Conservation (phyloP, 2,329 filamentous ascomycete genomes). For the Lasiodiplodia hormozganensis region DNA sequence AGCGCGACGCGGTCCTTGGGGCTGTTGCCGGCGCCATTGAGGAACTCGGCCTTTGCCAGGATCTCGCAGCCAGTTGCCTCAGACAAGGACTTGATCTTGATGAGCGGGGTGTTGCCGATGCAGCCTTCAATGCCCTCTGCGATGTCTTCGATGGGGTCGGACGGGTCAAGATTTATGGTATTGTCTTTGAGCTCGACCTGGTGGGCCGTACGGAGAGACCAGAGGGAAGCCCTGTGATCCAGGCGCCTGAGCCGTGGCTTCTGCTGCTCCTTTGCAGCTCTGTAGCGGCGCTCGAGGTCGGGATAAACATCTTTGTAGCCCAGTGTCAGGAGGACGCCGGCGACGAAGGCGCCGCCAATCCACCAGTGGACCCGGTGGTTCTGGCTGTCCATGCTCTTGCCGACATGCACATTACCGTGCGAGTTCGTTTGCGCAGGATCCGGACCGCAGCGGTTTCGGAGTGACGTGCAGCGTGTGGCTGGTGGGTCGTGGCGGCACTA, state of each 20-base stretch:
- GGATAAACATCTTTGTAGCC: conserved; percentile 82
- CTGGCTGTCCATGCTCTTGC: conserved; percentile 16
- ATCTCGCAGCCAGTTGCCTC: conserved; percentile 88
- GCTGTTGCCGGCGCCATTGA: conserved; percentile 92
- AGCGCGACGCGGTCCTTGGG: conserved; percentile 96
- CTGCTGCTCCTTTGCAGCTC: conserved; percentile 46
- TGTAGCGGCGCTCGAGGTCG: conserved; percentile 72
- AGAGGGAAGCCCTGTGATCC: conserved; percentile 35
- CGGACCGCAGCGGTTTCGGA: background rate
- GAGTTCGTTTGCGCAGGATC: background rate
- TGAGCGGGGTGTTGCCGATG: conserved; percentile 91
- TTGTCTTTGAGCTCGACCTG: conserved; percentile 29
- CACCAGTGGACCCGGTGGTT: conserved; percentile 59
- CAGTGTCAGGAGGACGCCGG: conserved; percentile 76
- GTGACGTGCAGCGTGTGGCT: conserved; percentile 21
- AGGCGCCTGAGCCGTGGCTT: conserved; percentile 35
- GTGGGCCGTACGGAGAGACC: background rate
- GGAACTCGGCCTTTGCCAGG: conserved; percentile 91
- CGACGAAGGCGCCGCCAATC: conserved; percentile 74
- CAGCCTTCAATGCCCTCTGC: conserved; percentile 85
- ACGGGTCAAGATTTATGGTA: background rate
- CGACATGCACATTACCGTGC: background rate
- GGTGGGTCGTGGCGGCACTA: conserved; percentile 31
- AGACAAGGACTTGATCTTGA: conserved; percentile 84
- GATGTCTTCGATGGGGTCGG: conserved; percentile 50